phyloP scores from a whole-genome alignment of 768 basidiomycete genomes.

The Coprinellus micaceus region DNA sequence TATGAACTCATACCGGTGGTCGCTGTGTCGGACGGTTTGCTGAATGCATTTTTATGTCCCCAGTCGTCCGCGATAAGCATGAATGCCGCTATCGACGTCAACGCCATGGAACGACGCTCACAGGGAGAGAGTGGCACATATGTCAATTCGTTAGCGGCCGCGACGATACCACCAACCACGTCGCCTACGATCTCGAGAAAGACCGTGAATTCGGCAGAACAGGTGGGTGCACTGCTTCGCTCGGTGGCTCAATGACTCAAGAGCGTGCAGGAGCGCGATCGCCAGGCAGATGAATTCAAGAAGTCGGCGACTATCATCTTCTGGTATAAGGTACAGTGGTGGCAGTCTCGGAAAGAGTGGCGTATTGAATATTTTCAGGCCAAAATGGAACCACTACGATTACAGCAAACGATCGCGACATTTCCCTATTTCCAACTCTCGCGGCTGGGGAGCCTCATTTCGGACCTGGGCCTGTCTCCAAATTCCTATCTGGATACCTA shows the following conservation, averaged over 20 bases:
- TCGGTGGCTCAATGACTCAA: no score
- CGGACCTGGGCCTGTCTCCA: constrained; percentile 49
- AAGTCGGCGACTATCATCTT: constrained; percentile 63
- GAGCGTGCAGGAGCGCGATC: constrained; percentile 37
- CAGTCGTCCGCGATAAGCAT: not conserved
- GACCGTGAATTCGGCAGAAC: not conserved
- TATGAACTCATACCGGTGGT: no score
- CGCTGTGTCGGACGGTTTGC: no score
- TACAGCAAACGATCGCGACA: constrained; percentile 54
- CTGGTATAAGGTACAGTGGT: constrained; percentile 57
- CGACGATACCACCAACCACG: constrained; percentile 2
- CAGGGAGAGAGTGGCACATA: not conserved
- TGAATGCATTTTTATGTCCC: no score
- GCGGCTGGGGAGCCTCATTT: constrained; percentile 46
- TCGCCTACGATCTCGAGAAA: not conserved
- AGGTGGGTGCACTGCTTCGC: no score
- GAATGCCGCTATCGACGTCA: not conserved
- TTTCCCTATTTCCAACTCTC: constrained; percentile 66
- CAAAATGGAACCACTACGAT: constrained; percentile 50
- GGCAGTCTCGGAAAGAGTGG: not conserved
- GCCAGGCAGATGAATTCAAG: constrained; percentile 41
- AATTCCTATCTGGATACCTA: constrained; percentile 61
- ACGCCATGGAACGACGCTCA: not conserved
- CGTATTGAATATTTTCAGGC: constrained; percentile 31
- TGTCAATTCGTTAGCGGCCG: constrained; percentile 3